Conservation (phyloP, 2,329 filamentous ascomycete genomes). For the Aureobasidium musti region DNA sequence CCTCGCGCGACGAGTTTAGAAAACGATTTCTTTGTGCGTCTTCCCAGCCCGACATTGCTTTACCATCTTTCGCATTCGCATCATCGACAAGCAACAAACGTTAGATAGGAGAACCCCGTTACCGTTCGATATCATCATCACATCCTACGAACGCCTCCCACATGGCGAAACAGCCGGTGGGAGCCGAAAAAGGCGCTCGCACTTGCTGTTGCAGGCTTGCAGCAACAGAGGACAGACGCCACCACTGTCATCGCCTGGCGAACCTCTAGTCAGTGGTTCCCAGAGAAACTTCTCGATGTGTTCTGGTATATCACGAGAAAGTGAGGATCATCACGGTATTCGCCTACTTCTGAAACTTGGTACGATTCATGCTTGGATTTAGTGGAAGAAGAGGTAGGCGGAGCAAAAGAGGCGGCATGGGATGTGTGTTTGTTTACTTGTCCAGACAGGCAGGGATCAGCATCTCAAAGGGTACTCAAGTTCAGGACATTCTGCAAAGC, state of each 20-base stretch:
- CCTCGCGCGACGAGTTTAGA: background rate
- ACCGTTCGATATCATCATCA: background rate
- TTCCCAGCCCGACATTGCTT: too few species aligned
- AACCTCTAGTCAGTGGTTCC: too few species aligned
- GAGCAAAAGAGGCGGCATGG: background rate
- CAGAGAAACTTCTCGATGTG: background rate
- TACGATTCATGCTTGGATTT: background rate
- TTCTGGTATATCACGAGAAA: background rate
- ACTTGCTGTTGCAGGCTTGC: background rate
- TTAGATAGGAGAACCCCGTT: background rate
- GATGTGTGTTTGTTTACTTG: constrained; percentile 4
- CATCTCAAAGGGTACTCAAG: background rate
- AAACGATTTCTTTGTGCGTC: too few species aligned
- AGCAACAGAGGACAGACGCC: constrained; percentile 7
- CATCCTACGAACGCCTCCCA: background rate
- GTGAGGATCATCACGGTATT: background rate
- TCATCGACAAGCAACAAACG: background rate
- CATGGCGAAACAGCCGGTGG: constrained; percentile 8
- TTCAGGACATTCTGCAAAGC: background rate
- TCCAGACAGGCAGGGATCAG: background rate
- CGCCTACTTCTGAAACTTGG: background rate
- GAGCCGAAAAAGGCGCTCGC: background rate
- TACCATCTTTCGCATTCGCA: too few species aligned
- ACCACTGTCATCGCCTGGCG: background rate
- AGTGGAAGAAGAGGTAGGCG: background rate